Evolutionary conservation across 1,284 basidiomycete species (phyloP).

Genomic region (Fomes fomentarius): DNA sequence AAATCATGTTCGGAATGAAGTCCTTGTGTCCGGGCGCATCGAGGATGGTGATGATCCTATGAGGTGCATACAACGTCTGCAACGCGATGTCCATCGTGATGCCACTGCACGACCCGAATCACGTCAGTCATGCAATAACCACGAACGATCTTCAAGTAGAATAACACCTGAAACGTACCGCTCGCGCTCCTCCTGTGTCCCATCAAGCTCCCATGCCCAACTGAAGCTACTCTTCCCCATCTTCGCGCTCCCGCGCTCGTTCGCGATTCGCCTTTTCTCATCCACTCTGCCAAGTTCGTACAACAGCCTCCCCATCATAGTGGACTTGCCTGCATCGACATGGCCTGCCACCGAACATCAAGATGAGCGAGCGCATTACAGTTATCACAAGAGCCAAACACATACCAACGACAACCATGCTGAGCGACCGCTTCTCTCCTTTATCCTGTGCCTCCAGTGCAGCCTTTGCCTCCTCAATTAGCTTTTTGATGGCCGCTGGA

Average conservation of each 20-base stretch:
- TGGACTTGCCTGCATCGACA: constrained; percentile 99
- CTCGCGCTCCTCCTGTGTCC: constrained; percentile 90
- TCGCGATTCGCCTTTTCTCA: constrained; percentile 83
- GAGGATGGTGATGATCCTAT: constrained; percentile 86
- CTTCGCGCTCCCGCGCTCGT: constrained; percentile 91
- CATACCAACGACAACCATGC: constrained; percentile 92
- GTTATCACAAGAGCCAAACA: constrained; percentile 7
- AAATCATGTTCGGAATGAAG: constrained; percentile 99
- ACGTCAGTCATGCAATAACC: too few species aligned
- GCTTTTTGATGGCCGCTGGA: constrained; percentile 78
- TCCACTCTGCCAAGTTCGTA: constrained; percentile 91
- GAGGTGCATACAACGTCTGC: constrained; percentile 78
- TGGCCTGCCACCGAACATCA: constrained; percentile 64
- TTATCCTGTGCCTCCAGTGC: constrained; percentile 55
- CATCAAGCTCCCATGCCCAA: constrained; percentile 98
- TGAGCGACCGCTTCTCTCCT: constrained; percentile 72
- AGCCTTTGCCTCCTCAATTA: constrained; percentile 80
- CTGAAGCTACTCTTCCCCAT: constrained; percentile 95
- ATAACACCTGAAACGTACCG: too few species aligned
- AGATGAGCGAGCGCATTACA: too few species aligned
- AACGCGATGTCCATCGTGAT: constrained; percentile 98
- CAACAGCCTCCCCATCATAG: constrained; percentile 92
- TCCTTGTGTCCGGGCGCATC: constrained; percentile 98
- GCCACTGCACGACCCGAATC: too few species aligned
- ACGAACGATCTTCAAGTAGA: too few species aligned